phyloP scores from a whole-genome alignment of 208 protist species.

The Histomonas meleagridis region DNA sequence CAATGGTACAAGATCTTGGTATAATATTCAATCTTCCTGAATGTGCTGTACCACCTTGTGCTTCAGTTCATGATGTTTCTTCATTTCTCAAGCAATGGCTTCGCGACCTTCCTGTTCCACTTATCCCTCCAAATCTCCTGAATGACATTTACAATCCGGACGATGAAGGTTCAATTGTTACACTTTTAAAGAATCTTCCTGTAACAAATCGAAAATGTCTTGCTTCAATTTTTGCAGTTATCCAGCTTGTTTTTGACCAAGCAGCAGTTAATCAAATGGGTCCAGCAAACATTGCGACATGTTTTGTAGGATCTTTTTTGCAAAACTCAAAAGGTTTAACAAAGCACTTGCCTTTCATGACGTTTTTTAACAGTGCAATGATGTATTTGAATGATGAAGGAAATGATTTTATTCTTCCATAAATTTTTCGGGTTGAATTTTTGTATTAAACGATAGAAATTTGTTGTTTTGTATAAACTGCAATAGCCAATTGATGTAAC shows the following conservation, averaged over 20 bases:
- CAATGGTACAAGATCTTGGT: background rate
- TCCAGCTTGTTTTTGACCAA: background rate
- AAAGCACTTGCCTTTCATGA: background rate
- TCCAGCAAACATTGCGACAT: background rate
- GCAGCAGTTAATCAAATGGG: background rate
- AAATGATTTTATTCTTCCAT: background rate
- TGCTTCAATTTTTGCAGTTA: background rate
- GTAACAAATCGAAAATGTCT: background rate
- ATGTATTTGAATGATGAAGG: background rate
- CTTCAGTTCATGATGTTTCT: background rate
- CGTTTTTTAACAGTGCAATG: background rate
- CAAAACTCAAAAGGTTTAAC: background rate
- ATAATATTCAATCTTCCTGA: background rate
- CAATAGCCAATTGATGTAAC: no score
- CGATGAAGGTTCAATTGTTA: background rate
- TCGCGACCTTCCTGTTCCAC: background rate
- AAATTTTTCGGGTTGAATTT: no score
- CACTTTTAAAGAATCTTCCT: background rate
- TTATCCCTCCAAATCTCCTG: background rate
- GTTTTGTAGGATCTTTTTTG: background rate
- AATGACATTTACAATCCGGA: background rate
- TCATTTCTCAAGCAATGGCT: background rate
- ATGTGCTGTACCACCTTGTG: background rate
- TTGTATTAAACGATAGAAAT: no score
- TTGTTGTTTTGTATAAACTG: no score